Evolutionary conservation across 2,329 filamentous ascomycete species (phyloP).

Genomic region (Alternaria sp.): DNA sequence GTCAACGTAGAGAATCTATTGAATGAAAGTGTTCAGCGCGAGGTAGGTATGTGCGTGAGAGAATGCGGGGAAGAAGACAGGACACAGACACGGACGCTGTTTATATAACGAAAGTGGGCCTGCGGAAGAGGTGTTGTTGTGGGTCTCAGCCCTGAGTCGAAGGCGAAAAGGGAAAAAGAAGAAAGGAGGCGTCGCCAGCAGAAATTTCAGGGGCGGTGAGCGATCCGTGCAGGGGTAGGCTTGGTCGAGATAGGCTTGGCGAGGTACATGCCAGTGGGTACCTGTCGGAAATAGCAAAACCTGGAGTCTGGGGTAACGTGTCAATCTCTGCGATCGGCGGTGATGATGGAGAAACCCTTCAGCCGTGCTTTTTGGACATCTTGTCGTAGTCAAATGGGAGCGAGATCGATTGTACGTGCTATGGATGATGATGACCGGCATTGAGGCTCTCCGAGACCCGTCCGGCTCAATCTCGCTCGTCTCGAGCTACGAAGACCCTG

Average conservation of each 20-base stretch:
- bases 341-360: not conserved
- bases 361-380: not conserved
- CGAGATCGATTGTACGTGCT: not conserved
- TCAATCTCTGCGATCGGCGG: not conserved
- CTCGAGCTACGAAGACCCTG: constrained; percentile 6
- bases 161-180: constrained; percentile 11
- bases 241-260: constrained; percentile 8
- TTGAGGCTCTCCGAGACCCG: constrained; percentile 8
- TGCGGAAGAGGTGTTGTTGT: constrained; percentile 3
- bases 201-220: constrained; percentile 28
- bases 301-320: constrained; percentile 10
- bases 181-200: constrained; percentile 19
- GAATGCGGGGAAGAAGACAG: constrained; percentile 20
- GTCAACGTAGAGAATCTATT: not conserved
- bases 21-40: constrained; percentile 6
- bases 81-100: constrained; percentile 8
- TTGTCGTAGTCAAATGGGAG: rapidly evolving
- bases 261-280: not conserved
- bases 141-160: constrained; percentile 8
- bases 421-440: not conserved
- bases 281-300: not conserved
- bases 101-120: constrained; percentile 28
- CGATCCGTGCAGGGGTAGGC: constrained; percentile 23
- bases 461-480: constrained; percentile 10
- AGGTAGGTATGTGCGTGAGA: not conserved